Conservation (phyloP, 495 filamentous ascomycete species). For the Barbatosphaeria neglecta region DNA sequence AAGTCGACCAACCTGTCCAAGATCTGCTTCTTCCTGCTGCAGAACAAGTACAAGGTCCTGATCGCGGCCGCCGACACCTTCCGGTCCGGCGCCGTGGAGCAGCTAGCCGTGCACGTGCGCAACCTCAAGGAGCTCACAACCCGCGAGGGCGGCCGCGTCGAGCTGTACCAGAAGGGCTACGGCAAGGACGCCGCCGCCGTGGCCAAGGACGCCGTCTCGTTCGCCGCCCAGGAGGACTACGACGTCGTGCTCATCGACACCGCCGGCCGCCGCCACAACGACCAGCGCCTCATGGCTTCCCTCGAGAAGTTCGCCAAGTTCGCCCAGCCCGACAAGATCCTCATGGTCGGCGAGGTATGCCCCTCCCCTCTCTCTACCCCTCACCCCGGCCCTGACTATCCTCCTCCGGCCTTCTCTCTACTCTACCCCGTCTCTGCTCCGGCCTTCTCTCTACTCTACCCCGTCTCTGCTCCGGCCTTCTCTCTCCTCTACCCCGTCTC, state of each 20-base stretch:
- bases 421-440: no score
- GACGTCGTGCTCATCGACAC: slow-evolving; percentile 97
- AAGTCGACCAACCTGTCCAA: slow-evolving; percentile 96
- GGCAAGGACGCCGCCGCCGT: slow-evolving; percentile 95
- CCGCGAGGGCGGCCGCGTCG: slow-evolving; percentile 72
- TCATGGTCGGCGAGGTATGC: slow-evolving; percentile 86
- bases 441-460: no score
- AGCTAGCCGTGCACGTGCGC: slow-evolving; percentile 84
- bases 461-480: no score
- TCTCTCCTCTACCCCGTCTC: no score
- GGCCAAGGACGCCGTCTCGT: slow-evolving; percentile 80
- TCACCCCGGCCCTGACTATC: not conserved
- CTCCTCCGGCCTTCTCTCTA: no score
- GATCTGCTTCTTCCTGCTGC: slow-evolving; percentile 91
- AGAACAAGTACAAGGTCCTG: slow-evolving; percentile 92
- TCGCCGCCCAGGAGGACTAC: slow-evolving; percentile 61
- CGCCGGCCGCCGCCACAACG: slow-evolving; percentile 88
- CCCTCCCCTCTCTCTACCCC: not conserved
- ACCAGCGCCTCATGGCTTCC: slow-evolving; percentile 84
- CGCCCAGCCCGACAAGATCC: slow-evolving; percentile 90
- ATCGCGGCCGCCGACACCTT: slow-evolving; percentile 96
- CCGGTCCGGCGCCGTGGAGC: slow-evolving; percentile 93
- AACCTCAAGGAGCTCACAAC: slow-evolving; percentile 77
- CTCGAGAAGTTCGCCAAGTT: slow-evolving; percentile 96
- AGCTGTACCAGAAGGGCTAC: slow-evolving; percentile 93